Conservation (phyloP, 1,284 basidiomycete genomes). For the Leucoagaricus sp. region DNA sequence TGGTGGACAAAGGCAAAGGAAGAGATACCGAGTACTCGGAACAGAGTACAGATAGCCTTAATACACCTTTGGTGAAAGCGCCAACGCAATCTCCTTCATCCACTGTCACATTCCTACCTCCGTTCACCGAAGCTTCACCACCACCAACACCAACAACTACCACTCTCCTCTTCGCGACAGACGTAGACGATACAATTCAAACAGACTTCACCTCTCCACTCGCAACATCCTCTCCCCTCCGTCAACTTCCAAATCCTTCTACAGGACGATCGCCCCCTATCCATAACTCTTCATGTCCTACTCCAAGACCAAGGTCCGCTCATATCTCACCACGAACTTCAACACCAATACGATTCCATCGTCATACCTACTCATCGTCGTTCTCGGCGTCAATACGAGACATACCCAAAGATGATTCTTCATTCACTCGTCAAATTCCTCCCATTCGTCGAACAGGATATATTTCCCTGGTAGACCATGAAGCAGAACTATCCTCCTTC, state of each 20-base stretch:
- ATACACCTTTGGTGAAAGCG: background rate
- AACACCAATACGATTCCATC: background rate
- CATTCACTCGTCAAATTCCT: slow-evolving; percentile 6
- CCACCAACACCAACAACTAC: background rate
- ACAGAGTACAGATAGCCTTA: background rate
- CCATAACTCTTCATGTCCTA: background rate
- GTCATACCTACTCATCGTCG: background rate
- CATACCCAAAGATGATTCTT: slow-evolving; percentile 3
- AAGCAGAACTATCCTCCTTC: slow-evolving; percentile 12
- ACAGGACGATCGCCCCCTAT: background rate
- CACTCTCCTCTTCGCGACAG: slow-evolving; percentile 3
- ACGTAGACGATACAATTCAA: background rate
- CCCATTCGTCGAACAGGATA: slow-evolving; percentile 10
- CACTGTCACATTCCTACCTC: slow-evolving; percentile 13
- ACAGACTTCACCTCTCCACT: slow-evolving; percentile 1
- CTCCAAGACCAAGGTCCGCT: background rate
- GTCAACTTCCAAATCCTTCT: background rate
- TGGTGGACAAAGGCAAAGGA: slow-evolving; percentile 7
- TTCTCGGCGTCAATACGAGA: background rate
- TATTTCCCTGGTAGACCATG: slow-evolving; percentile 13
- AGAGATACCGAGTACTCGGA: background rate
- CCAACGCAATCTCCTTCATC: slow-evolving; percentile 9
- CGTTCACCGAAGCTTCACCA: background rate
- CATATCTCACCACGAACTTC: background rate
- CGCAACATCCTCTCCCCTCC: background rate